phyloP scores from a whole-genome alignment of 2,329 filamentous ascomycete genomes.

The Nemania abortiva region DNA sequence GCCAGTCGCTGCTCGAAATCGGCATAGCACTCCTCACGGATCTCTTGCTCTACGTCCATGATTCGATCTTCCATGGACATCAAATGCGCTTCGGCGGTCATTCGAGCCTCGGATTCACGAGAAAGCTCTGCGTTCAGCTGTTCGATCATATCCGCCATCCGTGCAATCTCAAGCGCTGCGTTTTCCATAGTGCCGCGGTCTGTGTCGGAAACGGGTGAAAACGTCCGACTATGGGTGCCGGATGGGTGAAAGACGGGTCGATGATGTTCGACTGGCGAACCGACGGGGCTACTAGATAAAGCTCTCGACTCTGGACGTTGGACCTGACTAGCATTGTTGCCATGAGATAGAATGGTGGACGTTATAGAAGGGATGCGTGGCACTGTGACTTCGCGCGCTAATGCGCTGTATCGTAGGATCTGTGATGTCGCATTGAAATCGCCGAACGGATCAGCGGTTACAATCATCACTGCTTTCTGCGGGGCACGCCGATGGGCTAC shows the following conservation, averaged over 20 bases:
- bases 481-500: constrained; percentile 69
- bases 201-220: constrained; percentile 57
- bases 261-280: constrained; percentile 51
- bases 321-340: constrained; percentile 38
- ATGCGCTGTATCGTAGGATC: constrained; percentile 91
- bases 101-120: constrained; percentile 76
- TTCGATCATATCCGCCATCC: constrained; percentile 83
- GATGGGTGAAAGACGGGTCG: constrained; percentile 58
- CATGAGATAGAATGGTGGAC: constrained; percentile 70
- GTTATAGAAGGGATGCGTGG: constrained; percentile 88
- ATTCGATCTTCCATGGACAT: constrained; percentile 75
- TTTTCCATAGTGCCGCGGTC: constrained; percentile 82
- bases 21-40: constrained; percentile 87
- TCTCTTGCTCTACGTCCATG: constrained; percentile 79
- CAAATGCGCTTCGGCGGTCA: constrained; percentile 79
- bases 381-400: constrained; percentile 92
- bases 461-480: constrained; percentile 94
- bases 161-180: constrained; percentile 82
- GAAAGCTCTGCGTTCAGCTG: constrained; percentile 76
- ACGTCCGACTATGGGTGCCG: constrained; percentile 46
- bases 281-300: constrained; percentile 46
- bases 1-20: constrained; percentile 87
- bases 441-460: constrained; percentile 90
- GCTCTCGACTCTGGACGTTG: constrained; percentile 41
- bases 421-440: constrained; percentile 98